Conservation (phyloP, 352 stramenopile species). For the Phytophthora sp. region DNA sequence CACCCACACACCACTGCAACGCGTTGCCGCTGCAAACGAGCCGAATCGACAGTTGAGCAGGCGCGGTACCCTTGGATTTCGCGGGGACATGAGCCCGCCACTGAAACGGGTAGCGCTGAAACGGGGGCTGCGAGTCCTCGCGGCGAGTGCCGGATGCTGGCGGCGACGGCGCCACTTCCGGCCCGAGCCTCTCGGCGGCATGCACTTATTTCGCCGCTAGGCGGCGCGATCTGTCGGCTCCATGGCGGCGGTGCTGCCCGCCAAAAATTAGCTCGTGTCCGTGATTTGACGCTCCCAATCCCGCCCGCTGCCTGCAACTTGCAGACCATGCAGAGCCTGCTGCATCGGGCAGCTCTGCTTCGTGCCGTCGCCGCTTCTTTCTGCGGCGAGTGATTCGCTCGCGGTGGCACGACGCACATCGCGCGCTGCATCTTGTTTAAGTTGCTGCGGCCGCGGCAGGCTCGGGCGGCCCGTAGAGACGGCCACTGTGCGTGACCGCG, state of each 20-base stretch:
- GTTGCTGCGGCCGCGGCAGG: neutral
- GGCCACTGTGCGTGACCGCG: neutral
- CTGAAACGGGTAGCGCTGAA: constrained; percentile 14
- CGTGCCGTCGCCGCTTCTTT: constrained; percentile 14
- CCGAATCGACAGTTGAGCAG: constrained; percentile 26
- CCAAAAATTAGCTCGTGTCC: constrained; percentile 15
- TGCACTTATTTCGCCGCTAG: constrained; percentile 10
- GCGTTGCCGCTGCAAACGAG: constrained; percentile 21
- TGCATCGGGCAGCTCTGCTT: too few species aligned
- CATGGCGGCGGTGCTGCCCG: neutral
- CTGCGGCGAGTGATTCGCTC: constrained; percentile 8
- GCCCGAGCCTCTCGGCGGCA: neutral
- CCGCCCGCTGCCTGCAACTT: neutral
- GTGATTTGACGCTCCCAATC: constrained; percentile 27
- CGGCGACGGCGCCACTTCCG: neutral
- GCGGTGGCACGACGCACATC: constrained; percentile 22
- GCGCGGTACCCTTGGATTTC: constrained; percentile 26
- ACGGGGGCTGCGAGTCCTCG: neutral
- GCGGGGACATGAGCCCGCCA: constrained; percentile 1
- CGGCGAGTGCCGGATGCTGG: neutral
- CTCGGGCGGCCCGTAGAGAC: neutral
- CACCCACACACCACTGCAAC: constrained; percentile 13
- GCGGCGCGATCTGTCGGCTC: neutral
- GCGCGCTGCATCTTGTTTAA: constrained; percentile 16
- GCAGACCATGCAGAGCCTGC: too few species aligned